phyloP scores from a whole-genome alignment of 805 yeast species.

The Yarrowia deformans region DNA sequence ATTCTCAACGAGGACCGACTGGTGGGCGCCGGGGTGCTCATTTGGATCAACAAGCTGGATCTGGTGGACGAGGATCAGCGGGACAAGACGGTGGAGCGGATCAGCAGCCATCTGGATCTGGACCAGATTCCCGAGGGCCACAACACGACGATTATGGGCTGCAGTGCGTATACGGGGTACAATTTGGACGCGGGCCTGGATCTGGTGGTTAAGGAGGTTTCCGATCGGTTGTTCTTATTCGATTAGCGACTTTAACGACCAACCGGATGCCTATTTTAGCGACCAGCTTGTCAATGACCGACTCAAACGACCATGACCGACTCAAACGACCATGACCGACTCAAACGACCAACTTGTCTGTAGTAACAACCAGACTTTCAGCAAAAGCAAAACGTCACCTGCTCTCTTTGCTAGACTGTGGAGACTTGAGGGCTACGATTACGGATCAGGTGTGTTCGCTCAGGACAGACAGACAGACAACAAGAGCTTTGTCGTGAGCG shows the following conservation, averaged over 20 bases:
- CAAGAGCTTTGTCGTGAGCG: too few relatives aligned
- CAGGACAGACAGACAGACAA: too few relatives aligned
- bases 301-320: too few relatives aligned
- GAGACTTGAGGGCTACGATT: too few relatives aligned
- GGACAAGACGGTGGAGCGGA: conserved; percentile 40
- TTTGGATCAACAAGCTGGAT: conserved; percentile 80
- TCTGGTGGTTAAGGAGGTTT: conserved; percentile 56
- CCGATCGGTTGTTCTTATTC: conserved; percentile 53
- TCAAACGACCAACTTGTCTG: too few relatives aligned
- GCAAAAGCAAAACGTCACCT: too few relatives aligned
- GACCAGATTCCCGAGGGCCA: conserved; percentile 51
- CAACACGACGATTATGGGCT: conserved; percentile 54
- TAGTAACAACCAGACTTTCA: too few relatives aligned
- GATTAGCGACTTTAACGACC: conserved; percentile 41
- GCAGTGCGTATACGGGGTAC: conserved; percentile 59
- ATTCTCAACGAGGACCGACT: conserved; percentile 72
- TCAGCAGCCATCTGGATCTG: conserved; percentile 48
- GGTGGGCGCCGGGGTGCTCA: conserved; percentile 70
- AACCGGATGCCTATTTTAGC: too few relatives aligned
- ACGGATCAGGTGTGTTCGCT: too few relatives aligned
- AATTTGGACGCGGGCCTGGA: conserved; percentile 54
- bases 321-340: too few relatives aligned
- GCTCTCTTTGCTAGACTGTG: too few relatives aligned
- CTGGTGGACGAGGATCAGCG: conserved; percentile 50
- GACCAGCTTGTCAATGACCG: too few relatives aligned